phyloP scores from a whole-genome alignment of 805 yeast species.

The Saturnispora galanensis region DNA sequence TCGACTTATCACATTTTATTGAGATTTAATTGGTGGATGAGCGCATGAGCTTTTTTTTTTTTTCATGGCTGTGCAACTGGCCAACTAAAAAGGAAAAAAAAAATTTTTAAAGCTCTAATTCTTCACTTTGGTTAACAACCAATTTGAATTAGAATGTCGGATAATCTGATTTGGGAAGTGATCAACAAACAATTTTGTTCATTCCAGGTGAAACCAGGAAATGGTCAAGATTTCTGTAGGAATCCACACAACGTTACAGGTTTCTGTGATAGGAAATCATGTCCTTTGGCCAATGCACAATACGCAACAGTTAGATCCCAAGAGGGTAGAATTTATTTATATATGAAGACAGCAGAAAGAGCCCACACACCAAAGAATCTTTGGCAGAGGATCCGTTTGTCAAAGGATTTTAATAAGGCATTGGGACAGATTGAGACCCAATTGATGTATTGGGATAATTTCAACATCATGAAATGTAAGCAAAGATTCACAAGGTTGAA shows the following conservation, averaged over 20 bases:
- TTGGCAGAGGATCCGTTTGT: slow-evolving; percentile 91
- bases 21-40: too few relatives aligned
- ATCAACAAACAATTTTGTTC: slow-evolving; percentile 94
- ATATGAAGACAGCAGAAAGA: slow-evolving; percentile 97
- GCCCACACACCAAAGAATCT: slow-evolving; percentile 88
- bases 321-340: slow-evolving; percentile 71
- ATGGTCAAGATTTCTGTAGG: slow-evolving; percentile 86
- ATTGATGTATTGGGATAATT: slow-evolving; percentile 87
- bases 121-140: background rate
- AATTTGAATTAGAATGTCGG: slow-evolving; percentile 10
- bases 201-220: slow-evolving; percentile 61
- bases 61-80: too few relatives aligned
- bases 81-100: background rate
- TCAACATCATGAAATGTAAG: slow-evolving; percentile 84
- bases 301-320: slow-evolving; percentile 80
- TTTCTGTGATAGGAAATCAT: slow-evolving; percentile 82
- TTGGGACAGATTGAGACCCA: slow-evolving; percentile 81
- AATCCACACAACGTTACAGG: slow-evolving; percentile 96
- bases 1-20: background rate
- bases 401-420: slow-evolving; percentile 83
- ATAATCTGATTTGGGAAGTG: slow-evolving; percentile 88
- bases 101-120: background rate
- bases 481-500: slow-evolving; percentile 91
- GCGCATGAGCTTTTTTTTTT: too few relatives aligned
- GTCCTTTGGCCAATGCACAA: slow-evolving; percentile 91